phyloP scores from a whole-genome alignment of 805 yeast species.

The Saccharomycopsis guyanensis region DNA sequence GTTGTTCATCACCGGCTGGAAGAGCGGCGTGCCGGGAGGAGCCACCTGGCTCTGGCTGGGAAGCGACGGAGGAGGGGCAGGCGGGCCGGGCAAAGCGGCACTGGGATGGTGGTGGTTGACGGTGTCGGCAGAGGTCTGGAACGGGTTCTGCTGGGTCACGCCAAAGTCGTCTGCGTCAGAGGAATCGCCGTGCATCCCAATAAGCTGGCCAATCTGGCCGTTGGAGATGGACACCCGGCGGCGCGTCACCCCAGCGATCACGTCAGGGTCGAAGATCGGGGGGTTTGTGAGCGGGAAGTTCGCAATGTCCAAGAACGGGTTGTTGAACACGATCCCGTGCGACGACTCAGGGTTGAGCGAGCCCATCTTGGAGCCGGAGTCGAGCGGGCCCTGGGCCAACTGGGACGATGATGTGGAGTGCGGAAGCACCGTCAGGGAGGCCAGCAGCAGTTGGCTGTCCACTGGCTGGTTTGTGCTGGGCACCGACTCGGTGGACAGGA shows the following conservation, averaged over 20 bases:
- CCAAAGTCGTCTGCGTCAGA: conserved; percentile 22
- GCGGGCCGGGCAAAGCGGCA: background rate
- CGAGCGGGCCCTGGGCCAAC: too few species aligned
- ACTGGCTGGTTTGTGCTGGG: too few species aligned
- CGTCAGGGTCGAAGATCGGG: conserved; percentile 38
- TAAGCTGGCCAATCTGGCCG: conserved; percentile 77
- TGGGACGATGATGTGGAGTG: too few species aligned
- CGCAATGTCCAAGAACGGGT: conserved; percentile 10
- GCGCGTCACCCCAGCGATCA: conserved; percentile 34
- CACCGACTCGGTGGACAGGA: too few species aligned
- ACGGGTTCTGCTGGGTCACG: background rate
- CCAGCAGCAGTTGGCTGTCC: too few species aligned
- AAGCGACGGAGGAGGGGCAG: background rate
- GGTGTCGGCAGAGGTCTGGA: background rate
- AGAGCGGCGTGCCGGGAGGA: background rate
- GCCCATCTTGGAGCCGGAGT: too few species aligned
- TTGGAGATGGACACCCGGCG: conserved; percentile 75
- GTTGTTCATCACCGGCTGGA: background rate
- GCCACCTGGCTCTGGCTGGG: background rate
- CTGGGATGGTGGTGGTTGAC: background rate
- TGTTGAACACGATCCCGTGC: background rate
- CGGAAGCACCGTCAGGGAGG: too few species aligned
- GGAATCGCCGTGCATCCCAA: conserved; percentile 29
- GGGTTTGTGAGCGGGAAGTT: conserved; percentile 26
- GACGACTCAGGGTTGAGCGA: background rate